phyloP scores from a whole-genome alignment of 305 asterid genomes.

The Fraxinus velutina region DNA sequence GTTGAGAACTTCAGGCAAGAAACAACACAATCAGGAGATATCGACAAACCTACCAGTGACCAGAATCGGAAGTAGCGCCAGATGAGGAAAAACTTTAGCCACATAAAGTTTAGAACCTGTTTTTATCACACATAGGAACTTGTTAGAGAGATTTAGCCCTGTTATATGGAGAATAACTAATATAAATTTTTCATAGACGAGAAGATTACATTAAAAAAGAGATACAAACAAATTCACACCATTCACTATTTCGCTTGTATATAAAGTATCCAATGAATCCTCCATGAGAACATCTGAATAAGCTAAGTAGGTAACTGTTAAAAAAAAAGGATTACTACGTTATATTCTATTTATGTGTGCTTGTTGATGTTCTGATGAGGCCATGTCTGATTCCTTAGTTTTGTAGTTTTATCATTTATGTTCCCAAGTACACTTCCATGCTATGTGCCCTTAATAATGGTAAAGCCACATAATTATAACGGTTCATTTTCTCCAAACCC shows the following conservation, averaged over 20 bases:
- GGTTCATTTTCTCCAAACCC: constrained; percentile 9
- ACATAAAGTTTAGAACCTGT: constrained; percentile 95
- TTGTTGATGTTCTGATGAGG: constrained; percentile 8
- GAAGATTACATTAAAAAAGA: background rate
- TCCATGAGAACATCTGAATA: background rate
- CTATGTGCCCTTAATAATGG: background rate
- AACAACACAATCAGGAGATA: background rate
- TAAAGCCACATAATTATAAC: background rate
- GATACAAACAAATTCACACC: background rate
- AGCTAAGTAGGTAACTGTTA: background rate
- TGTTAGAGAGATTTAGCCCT: constrained; percentile 14
- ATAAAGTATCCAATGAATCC: background rate
- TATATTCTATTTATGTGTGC: background rate
- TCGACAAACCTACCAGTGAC: constrained; percentile 64
- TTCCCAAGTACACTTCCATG: constrained; percentile 19
- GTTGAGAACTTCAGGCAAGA: constrained; percentile 12
- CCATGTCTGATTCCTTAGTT: constrained; percentile 15
- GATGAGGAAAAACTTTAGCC: constrained; percentile 92
- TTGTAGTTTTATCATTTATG: background rate
- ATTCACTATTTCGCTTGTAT: background rate
- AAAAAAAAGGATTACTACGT: background rate
- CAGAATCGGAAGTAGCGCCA: constrained; percentile 97
- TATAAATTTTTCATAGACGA: background rate
- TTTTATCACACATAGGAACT: constrained; percentile 20
- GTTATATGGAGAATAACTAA: constrained; percentile 4